Evolutionary conservation across 23 red algal genomes (phyloP).

Genomic region (Cyanidioschyzon merolae): DNA sequence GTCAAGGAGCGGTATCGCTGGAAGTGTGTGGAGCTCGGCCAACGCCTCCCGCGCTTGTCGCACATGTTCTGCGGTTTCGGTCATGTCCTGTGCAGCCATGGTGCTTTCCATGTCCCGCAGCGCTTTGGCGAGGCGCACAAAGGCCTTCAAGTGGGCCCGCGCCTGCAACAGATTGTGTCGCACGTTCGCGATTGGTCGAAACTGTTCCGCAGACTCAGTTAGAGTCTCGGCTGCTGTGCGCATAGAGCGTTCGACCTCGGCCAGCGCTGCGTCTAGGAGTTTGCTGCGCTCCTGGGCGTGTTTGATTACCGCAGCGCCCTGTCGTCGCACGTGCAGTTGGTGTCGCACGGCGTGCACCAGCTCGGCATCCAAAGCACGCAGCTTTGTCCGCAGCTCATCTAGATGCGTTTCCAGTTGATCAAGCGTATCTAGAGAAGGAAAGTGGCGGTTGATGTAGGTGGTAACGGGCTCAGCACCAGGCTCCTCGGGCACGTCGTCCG

Average conservation of each 20-base stretch:
- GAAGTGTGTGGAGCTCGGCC: not conserved
- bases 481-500: not conserved
- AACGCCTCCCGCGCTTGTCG: not conserved
- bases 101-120: not conserved
- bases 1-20: not conserved
- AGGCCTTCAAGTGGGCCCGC: not conserved
- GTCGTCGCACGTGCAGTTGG: not conserved
- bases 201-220: not conserved
- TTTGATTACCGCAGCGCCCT: not conserved
- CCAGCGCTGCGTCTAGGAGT: not conserved
- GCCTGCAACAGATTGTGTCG: slow-evolving; percentile 3
- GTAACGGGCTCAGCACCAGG: not conserved
- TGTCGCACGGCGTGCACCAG: not conserved
- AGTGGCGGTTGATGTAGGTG: not conserved
- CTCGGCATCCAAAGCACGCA: not conserved
- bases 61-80: not conserved
- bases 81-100: not conserved
- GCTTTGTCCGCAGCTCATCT: not conserved
- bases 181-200: not conserved
- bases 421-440: not conserved
- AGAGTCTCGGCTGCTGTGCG: not conserved
- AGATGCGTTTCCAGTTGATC: not conserved
- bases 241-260: not conserved
- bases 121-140: not conserved
- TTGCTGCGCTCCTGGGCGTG: not conserved